Base-by-base conservation (phyloP, 768 basidiomycete genomes). In the Leccinum fibrillosum region DNA sequence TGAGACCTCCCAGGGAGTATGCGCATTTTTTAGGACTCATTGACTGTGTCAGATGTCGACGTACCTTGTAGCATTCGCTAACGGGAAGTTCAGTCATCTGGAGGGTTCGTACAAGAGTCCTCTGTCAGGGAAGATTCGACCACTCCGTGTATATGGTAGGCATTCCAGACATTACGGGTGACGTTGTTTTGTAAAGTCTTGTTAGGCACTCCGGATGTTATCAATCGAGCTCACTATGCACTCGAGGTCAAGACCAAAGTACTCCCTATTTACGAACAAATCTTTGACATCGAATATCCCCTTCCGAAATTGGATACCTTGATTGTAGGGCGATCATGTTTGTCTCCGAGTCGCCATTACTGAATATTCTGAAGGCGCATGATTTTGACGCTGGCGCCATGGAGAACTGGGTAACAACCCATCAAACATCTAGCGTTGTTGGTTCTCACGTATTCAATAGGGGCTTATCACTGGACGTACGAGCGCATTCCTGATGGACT, bases 261-360 rank as follows among this genome's bases (percentile, higher is more conserved):
- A 10, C 75, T 97, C 13, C 94, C 94, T 15, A 70, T 94, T n/a
- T 98, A 95, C 72, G 95, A 98, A 74, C 79, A 88, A 69, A 82
- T 96, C 55, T 98, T 98, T 69, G 87, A 95, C 63, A 86, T 98
- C 62, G 89, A 89, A 57, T 98, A 88, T 71, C 93, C 95, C 23
- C 81, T 98, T 26, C 92, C 94, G 5, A 98, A 98, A 77, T 81
- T 98, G 47, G 96, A 98, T 68, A 95, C 94, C 2, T 80, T 98
- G 13, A 91, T 93, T 56, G 88, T 86, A 69, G 57, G 85, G 73
- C 21, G 19, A 21, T 30, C 12, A 15, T 25, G 17, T 39, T 54
- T 30, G 34, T 44, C 19, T 55, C 42, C 12, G n/a, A 35, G 5
- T 17, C 26, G 25, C 23, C 26, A 45, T 35, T 1, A 28, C 6